phyloP scores from a whole-genome alignment of 768 basidiomycete genomes.

The Tulasnella calospora region DNA sequence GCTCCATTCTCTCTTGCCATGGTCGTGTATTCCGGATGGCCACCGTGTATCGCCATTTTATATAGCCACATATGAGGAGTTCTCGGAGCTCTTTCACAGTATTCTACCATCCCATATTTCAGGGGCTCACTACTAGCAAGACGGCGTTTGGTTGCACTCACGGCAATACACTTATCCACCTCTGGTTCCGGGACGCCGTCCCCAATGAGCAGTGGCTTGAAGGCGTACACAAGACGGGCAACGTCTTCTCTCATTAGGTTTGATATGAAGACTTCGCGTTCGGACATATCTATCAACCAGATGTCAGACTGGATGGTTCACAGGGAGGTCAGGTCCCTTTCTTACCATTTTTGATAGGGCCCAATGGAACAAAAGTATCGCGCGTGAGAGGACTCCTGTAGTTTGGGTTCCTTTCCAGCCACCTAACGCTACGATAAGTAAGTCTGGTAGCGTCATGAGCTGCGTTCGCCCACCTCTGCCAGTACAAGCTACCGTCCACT shows the following conservation, averaged over 20 bases:
- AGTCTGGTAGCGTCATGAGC: not conserved
- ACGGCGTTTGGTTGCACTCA: no score
- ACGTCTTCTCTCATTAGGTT: no score
- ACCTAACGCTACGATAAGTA: not conserved
- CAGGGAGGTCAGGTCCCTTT: not conserved
- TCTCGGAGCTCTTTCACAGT: slow-evolving; percentile 5
- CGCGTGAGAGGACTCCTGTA: not conserved
- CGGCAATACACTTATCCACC: no score
- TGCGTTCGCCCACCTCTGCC: no score
- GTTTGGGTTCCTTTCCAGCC: slow-evolving; percentile 21
- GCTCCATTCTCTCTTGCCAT: no score
- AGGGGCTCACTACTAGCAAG: not conserved
- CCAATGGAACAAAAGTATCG: slow-evolving; percentile 15
- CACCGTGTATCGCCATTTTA: no score
- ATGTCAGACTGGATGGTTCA: not conserved
- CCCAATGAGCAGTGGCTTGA: slow-evolving; percentile 12
- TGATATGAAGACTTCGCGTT: no score
- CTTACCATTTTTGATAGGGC: not conserved
- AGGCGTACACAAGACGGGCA: not conserved
- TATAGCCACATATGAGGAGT: slow-evolving; percentile 1
- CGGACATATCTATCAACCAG: no score
- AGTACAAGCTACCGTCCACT: no score
- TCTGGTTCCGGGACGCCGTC: no score
- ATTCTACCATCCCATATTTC: not conserved
- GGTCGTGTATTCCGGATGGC: no score